Base-by-base conservation (phyloP, 164 flowering plant genomes). In the Sextonia rubra region DNA sequence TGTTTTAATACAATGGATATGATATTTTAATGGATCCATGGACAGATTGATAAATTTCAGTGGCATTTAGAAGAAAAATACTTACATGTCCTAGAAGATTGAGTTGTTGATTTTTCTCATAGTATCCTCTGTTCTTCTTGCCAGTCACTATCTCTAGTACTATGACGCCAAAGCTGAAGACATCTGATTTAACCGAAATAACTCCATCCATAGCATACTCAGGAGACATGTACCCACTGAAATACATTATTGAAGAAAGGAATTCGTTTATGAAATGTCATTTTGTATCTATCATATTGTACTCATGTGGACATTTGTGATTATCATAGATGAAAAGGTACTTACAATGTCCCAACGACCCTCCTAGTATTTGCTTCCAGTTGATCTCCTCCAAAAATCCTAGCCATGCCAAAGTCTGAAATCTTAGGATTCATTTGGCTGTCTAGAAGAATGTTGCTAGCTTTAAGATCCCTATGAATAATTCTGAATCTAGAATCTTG, bases 391-490 rank as follows among this genome's bases (percentile, higher is more conserved):
- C 72, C 75, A 66, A 88, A 77, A 37, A 86, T 77, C 60, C 80
- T 83, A 17, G 86, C 91, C 64, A 67, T 52, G 9, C 75, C 88
- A 80, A 87, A 89, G 65, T 86, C 87, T n/a, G 88, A 77, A 17
- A 85, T 82, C 74, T 85, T 84, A 0, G 91, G 75, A 37, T 73
- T 79, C 84, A 86, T 75, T 3, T 84, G 83, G 0, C 18, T 66
- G 72, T 89, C 91, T 23, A 89, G 30, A 44, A 87, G 70, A 12
- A 86, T 65, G 64, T 89, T 89, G 81, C 87, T 80, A 1, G 89
- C 79, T 73, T 87, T 89, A 3, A 89, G 83, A 79, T 89, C 89
- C 2, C 89, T 76, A 55, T 87, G 93, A 7, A 89, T 85, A 15
- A 89, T 83, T 44, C 62, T 69, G 14, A 86, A 73, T 24, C 83